Percentiles rank a stretch among this genome's conserved stretches.
phyloP scores from a whole-genome alignment of 1,284 basidiomycete species.

The Peniophora sp. region DNA sequence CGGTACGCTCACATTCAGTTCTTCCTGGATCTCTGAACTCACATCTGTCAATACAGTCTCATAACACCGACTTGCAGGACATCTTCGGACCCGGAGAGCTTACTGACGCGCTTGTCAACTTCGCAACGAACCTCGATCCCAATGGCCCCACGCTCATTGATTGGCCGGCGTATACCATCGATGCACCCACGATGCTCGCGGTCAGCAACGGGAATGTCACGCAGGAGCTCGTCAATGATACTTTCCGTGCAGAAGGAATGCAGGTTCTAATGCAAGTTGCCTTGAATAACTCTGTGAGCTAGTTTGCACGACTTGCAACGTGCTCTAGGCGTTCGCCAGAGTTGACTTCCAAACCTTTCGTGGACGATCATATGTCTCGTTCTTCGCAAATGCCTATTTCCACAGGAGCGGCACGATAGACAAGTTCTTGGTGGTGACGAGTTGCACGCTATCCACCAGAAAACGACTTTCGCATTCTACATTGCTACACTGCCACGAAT shows the following conservation, averaged over 20 bases:
- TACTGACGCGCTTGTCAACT: conserved; percentile 8
- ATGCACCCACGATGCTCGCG: conserved; percentile 31
- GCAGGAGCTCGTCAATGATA: conserved; percentile 29
- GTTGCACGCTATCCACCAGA: no score
- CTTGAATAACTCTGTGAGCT: no score
- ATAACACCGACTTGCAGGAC: conserved; percentile 8
- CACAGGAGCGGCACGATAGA: no score
- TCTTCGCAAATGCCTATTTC: no score
- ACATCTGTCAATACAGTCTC: neutral
- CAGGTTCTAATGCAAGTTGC: conserved; percentile 2
- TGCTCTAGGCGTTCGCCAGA: no score
- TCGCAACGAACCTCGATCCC: conserved; percentile 10
- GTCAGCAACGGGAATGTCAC: conserved; percentile 34
- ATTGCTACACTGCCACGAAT: no score
- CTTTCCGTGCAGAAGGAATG: conserved; percentile 12
- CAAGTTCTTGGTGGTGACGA: no score
- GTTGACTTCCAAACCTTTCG: no score
- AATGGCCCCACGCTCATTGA: conserved; percentile 18
- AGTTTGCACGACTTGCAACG: no score
- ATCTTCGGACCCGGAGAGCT: conserved; percentile 5
- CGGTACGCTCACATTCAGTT: conserved; percentile 4
- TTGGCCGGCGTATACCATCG: conserved; percentile 43
- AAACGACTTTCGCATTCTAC: no score
- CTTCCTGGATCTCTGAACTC: neutral
- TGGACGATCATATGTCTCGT: no score